These are phyloP conservation scores for Sporopachydermia quercuum DNA, from an alignment of 805 yeast genomes.

Conservation along the genomic window DNA sequence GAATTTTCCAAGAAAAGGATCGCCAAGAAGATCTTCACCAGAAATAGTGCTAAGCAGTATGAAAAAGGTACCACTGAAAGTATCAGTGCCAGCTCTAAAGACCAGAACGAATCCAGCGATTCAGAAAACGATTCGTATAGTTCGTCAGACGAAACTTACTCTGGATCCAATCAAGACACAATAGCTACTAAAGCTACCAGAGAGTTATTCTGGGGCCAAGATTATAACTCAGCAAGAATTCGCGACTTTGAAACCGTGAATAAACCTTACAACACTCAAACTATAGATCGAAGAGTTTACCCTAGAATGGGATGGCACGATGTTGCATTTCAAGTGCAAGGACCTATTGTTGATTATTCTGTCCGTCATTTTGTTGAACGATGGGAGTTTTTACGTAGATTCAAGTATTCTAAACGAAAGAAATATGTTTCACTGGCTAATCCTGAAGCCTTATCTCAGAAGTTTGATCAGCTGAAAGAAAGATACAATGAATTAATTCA, in stretches of 20 bases:
- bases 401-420: slow-evolving; percentile 5
- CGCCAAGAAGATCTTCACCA: not conserved
- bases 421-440: slow-evolving; percentile 3
- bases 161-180: not conserved
- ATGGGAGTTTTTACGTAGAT: slow-evolving; percentile 6
- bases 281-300: slow-evolving; percentile 4
- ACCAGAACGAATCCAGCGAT: too few relatives aligned
- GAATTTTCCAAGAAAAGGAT: not conserved
- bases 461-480: not conserved
- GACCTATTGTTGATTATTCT: slow-evolving; percentile 6
- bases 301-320: slow-evolving; percentile 8
- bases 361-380: slow-evolving; percentile 6
- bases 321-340: slow-evolving; percentile 6
- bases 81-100: not conserved
- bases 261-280: slow-evolving; percentile 4
- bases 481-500: not conserved
- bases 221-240: slow-evolving; percentile 6
- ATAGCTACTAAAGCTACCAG: not conserved
- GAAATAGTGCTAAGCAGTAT: not conserved
- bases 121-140: not conserved
- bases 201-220: slow-evolving; percentile 5
- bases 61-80: not conserved
- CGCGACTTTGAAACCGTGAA: slow-evolving; percentile 4
- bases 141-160: not conserved
- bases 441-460: not conserved